Percentiles rank a stretch among this genome's conserved stretches.
These are phyloP conservation scores for Apiotrichum gracile DNA, from an alignment of 1,284 basidiomycete species.

Conservation along the genomic window DNA sequence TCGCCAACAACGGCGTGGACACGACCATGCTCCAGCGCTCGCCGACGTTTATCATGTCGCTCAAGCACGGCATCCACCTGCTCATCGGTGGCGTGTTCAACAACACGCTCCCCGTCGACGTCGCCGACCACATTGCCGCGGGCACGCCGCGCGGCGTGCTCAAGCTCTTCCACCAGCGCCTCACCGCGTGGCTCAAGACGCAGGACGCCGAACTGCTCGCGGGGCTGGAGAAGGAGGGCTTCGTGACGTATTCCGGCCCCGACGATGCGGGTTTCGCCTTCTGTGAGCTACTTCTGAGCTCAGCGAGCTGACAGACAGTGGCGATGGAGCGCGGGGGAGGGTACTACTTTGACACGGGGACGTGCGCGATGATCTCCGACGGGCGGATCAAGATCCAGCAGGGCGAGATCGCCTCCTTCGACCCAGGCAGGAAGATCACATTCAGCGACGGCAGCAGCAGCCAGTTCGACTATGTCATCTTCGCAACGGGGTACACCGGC, in stretches of 20 bases:
- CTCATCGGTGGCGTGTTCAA: constrained; percentile 51
- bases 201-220: constrained; percentile 53
- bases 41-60: constrained; percentile 59
- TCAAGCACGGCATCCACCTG: constrained; percentile 47
- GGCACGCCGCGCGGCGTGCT: constrained; percentile 38
- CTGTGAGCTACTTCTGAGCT: background rate
- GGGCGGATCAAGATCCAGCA: constrained; percentile 70
- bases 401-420: constrained; percentile 52
- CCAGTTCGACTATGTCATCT: constrained; percentile 62
- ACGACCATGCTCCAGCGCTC: constrained; percentile 61
- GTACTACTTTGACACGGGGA: constrained; percentile 55
- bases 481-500: constrained; percentile 58
- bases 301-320: background rate
- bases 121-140: constrained; percentile 48
- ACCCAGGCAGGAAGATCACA: constrained; percentile 52
- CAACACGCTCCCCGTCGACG: constrained; percentile 45
- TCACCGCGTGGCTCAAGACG: constrained; percentile 52
- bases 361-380: constrained; percentile 59
- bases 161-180: constrained; percentile 52
- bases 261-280: constrained; percentile 47
- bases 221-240: constrained; percentile 49
- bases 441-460: constrained; percentile 63
- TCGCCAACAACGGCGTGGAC: constrained; percentile 51
- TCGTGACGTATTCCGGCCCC: constrained; percentile 55
- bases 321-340: constrained; percentile 28